These are phyloP conservation scores for Carex scoparia DNA, from an alignment of 176 grass and related monocot species.

Conservation along the genomic window DNA sequence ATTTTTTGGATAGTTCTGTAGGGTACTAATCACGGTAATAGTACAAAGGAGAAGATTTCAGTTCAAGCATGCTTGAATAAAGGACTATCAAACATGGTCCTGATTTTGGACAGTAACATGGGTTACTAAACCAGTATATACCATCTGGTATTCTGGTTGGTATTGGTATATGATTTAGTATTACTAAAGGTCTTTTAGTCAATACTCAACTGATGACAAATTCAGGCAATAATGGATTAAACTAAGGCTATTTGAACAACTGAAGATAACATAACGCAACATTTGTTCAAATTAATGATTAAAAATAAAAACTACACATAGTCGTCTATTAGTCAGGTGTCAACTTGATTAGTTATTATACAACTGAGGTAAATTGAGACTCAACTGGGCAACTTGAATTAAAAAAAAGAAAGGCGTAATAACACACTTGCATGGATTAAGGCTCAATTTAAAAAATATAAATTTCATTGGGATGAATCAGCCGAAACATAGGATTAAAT, in stretches of 20 bases:
- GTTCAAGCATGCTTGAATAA: not conserved
- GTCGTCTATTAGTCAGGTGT: not conserved
- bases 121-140: not conserved
- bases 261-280: not conserved
- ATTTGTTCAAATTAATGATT: not conserved
- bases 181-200: not conserved
- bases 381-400: not conserved
- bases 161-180: not conserved
- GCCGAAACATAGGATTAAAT: not conserved
- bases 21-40: not conserved
- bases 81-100: not conserved
- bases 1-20: not conserved
- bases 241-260: not conserved
- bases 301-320: conserved; percentile 6
- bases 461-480: not conserved
- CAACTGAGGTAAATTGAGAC: not conserved
- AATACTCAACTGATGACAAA: not conserved
- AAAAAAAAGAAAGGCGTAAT: not conserved
- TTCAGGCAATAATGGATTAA: not conserved
- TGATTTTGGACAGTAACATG: not conserved
- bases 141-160: not conserved
- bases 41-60: not conserved
- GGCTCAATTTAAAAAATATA: not conserved
- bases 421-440: not conserved
- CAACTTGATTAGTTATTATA: not conserved